Base-by-base conservation (phyloP, 257 asterid species). In the Linaria vulgaris region DNA sequence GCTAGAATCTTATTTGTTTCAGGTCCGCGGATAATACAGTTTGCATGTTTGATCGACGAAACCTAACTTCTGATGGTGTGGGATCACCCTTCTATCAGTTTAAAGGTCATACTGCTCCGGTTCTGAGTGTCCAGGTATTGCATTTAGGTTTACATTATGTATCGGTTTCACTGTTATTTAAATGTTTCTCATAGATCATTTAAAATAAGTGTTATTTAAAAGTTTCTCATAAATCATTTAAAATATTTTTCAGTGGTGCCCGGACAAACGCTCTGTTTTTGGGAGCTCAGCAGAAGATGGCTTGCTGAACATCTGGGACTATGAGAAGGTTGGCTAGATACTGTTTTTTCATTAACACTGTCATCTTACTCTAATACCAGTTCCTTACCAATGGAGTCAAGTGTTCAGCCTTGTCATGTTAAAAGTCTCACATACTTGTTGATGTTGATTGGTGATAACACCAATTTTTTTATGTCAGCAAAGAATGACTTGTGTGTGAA, bases 251-350 rank as follows among this genome's bases (percentile, higher is more conserved):
- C 86, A 91, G 98, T 91, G 98, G 98, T 86, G 94, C 59, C 97
- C 98, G 24, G 91, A 91, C 75, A 91, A 85, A 63, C 71, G 83
- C 68, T 83, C 92, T 48, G 95, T 91, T 46, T 91, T 91, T 70
- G 98, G 98, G 76, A 91, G 97, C 79, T 88, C 91, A 68, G 97
- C 98, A 0, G 98, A 91, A 77, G 96, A 91, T 73, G 97, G 98
- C 30, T 75, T 89, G 71, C 69, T 91, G 67, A 91, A 91, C 77
- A 85, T 91, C 61, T 91, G 98, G 98, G 96, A 91, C 71, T 83
- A 85, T 64, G 91, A 88, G 50, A 91, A 88, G 97, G 99, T 94
- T 27, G 19, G 56, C 53, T 34, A 11, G 24, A 54, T 44, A 12
- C 50, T 34, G 44, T 41, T 45, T 41, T 45, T 71, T 59, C 27